Conservation (phyloP, 352 stramenopile species). For the Phytopythium cucurbitacearum region DNA sequence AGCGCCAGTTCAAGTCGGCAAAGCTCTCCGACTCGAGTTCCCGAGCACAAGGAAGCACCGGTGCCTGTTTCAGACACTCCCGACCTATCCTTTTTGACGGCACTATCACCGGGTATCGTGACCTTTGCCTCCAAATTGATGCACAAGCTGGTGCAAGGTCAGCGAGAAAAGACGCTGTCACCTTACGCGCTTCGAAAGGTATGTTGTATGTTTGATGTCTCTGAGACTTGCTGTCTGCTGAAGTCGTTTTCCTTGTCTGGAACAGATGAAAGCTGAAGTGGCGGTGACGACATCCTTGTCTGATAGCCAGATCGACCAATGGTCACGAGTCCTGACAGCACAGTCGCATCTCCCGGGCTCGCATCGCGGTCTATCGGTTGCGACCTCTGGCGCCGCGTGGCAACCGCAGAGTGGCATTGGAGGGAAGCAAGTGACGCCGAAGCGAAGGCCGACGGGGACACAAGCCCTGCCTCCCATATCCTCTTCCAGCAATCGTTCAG, state of each 20-base stretch:
- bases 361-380: conserved; percentile 8
- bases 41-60: conserved; percentile 24
- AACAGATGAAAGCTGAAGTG: conserved; percentile 36
- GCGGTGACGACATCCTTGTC: conserved; percentile 53
- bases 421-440: conserved; percentile 41
- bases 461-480: conserved; percentile 12
- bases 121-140: conserved; percentile 43
- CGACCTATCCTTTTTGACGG: conserved; percentile 48
- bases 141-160: conserved; percentile 40
- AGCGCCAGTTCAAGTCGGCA: conserved; percentile 22
- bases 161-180: conserved; percentile 49
- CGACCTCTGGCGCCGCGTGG: conserved; percentile 3
- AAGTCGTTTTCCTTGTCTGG: neutral
- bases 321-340: conserved; percentile 37
- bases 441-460: conserved; percentile 37
- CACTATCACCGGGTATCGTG: conserved; percentile 30
- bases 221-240: neutral
- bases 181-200: conserved; percentile 44
- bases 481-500: conserved; percentile 2
- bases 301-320: conserved; percentile 60
- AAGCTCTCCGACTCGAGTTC: conserved; percentile 23
- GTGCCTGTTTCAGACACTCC: conserved; percentile 24
- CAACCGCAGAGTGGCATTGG: neutral
- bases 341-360: conserved; percentile 29
- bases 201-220: neutral